Evolutionary conservation across 805 yeast species (phyloP), one percentile per base, ranked within the genome.

Genomic region (Candida silvicultrix): DNA sequence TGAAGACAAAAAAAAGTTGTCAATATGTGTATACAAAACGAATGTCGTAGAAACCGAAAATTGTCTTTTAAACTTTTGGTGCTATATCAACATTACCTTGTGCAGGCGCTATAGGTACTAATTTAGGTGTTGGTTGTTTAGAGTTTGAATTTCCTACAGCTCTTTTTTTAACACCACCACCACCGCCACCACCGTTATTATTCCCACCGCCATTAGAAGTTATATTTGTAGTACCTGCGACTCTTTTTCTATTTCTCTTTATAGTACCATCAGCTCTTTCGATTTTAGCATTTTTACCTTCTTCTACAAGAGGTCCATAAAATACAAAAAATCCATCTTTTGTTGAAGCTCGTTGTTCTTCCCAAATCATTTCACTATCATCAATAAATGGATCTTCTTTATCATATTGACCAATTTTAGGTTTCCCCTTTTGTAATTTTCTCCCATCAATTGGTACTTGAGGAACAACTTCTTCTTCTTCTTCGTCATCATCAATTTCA

Each of bases 261-360:
- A 65, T 64, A 6, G 70, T 69, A 41, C 73, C 75, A 47, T 69
- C 73, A 2, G 70, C 70, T 40, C 74, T 65, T 45, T 71, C 80
- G 43, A 75, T 66, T 48, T 72, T 66, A 14, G 77, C 74, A 37
- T 67, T 64, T 42, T 72, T 71, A 15, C 73, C 73, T 42, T 78
- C 81, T 41, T 84, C 90, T 25, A 84, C 80, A 49, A 92, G 68
- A 2, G 96, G 95, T 0, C 99, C 99, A 70, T 89, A 87, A 64
- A 82, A 94, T 0, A 94, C 97, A 55, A 92, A 94, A 62, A 90
- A 94, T 2, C 98, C 99, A 59, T 94, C 98, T 53, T 85, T 85
- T 0, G 97, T 89, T 1, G 92, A 81, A 2, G 92, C 90, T 9
- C 95, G 81, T 57, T 86, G 95, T 63, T 90, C 97, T 65, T 94